These are phyloP conservation scores for Priceomyces castillae DNA, from an alignment of 805 yeast genomes.

Conservation along the genomic window DNA sequence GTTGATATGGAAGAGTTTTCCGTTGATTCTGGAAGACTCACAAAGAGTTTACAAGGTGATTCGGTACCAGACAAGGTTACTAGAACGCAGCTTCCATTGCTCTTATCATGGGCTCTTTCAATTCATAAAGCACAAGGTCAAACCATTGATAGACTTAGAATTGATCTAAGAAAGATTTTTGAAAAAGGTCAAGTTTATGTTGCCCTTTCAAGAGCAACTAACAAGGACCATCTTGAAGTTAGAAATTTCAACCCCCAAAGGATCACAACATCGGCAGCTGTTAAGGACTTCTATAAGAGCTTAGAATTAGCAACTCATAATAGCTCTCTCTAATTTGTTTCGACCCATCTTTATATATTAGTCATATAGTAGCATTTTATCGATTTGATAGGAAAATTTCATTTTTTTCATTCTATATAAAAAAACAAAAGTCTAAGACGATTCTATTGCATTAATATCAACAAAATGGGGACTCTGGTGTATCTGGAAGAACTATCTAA, in stretches of 20 bases:
- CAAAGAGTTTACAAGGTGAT: conserved; percentile 9
- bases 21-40: conserved; percentile 24
- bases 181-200: conserved; percentile 86
- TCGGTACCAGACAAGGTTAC: conserved; percentile 21
- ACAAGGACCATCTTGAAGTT: conserved; percentile 62
- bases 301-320: conserved; percentile 6
- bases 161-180: conserved; percentile 63
- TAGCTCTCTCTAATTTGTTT: background rate
- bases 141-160: conserved; percentile 66
- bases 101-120: conserved; percentile 79
- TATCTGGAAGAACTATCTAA: background rate
- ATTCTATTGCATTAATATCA: background rate
- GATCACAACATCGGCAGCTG: conserved; percentile 41
- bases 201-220: conserved; percentile 75
- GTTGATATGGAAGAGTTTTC: conserved; percentile 35
- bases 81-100: conserved; percentile 64
- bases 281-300: conserved; percentile 30
- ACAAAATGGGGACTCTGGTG: background rate
- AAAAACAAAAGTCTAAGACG: too few species aligned
- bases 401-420: too few species aligned
- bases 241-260: conserved; percentile 58
- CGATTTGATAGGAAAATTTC: background rate
- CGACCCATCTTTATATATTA: background rate
- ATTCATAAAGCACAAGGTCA: conserved; percentile 88
- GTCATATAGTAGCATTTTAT: conserved; percentile 1